Conservation (phyloP, 139 green algal genomes). For the Micractinium sp. region DNA sequence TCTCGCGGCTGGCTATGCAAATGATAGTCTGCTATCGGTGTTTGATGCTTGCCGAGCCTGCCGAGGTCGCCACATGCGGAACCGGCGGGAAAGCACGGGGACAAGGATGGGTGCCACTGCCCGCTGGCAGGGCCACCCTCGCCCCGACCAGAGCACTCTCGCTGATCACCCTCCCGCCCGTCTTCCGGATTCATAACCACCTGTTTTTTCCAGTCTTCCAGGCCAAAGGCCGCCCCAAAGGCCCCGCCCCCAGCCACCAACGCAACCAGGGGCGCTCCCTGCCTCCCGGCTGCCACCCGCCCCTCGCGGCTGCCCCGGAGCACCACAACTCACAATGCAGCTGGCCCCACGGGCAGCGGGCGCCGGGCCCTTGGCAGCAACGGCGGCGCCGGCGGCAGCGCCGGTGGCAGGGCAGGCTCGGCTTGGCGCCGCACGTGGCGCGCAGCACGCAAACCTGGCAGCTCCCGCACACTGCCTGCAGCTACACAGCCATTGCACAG, state of each 20-base stretch:
- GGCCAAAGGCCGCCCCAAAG: not conserved
- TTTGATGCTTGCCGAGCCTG: not conserved
- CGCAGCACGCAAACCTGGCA: slow-evolving; percentile 14
- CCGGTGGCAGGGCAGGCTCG: not conserved
- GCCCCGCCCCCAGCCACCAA: too few species aligned
- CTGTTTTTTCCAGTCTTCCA: too few species aligned
- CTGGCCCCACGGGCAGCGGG: not conserved
- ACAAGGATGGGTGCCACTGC: too few species aligned
- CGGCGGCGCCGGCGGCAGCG: not conserved
- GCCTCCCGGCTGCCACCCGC: too few species aligned
- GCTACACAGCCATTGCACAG: not conserved
- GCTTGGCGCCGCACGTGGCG: not conserved
- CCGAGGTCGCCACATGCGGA: too few species aligned
- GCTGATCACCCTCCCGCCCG: too few species aligned
- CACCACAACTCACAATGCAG: not conserved
- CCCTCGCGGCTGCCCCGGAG: not conserved
- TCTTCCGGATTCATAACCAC: too few species aligned
- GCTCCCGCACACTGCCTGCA: not conserved
- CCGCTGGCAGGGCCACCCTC: too few species aligned
- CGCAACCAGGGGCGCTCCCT: too few species aligned
- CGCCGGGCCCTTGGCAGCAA: not conserved
- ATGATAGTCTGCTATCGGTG: not conserved
- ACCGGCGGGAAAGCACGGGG: too few species aligned
- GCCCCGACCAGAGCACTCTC: too few species aligned
- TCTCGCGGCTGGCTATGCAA: not conserved